Evolutionary conservation across 2,329 filamentous ascomycete genomes (phyloP).

Genomic region (Clathrospora elynae): DNA sequence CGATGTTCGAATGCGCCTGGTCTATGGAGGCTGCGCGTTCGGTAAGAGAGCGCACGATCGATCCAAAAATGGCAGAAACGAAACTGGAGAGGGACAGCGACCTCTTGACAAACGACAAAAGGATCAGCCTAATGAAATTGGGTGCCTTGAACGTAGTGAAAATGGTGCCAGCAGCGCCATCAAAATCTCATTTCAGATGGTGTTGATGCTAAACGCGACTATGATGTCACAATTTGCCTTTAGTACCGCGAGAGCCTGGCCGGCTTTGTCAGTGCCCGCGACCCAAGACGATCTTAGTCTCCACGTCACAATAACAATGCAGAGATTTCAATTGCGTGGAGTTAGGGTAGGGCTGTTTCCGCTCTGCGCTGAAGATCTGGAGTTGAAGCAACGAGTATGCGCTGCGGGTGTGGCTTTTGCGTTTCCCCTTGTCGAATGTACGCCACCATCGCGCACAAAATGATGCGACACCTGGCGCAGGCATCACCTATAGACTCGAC

Average conservation of each 20-base stretch:
- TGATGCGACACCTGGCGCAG: no score
- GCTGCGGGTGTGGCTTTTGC: slow-evolving; percentile 9
- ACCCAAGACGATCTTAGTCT: slow-evolving; percentile 7
- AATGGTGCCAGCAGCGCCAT: neutral
- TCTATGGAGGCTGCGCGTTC: slow-evolving; percentile 8
- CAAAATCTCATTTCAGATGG: slow-evolving; percentile 13
- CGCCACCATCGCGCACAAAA: neutral
- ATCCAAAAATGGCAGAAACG: slow-evolving; percentile 1
- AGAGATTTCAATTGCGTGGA: slow-evolving; percentile 5
- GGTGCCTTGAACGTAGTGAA: slow-evolving; percentile 6
- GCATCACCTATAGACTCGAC: no score
- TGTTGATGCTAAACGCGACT: slow-evolving; percentile 12
- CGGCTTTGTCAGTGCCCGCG: slow-evolving; percentile 17
- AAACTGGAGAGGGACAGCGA: slow-evolving; percentile 4
- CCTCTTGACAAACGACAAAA: slow-evolving; percentile 2
- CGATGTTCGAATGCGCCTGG: slow-evolving; percentile 2
- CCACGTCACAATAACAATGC: slow-evolving; percentile 15
- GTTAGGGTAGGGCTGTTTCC: slow-evolving; percentile 3
- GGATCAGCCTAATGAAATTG: slow-evolving; percentile 5
- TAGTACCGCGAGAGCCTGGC: slow-evolving; percentile 10
- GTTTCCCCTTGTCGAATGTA: no score
- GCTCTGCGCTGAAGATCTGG: neutral
- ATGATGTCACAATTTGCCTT: slow-evolving; percentile 18
- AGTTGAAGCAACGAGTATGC: slow-evolving; percentile 3
- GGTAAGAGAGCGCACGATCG: slow-evolving; percentile 9